Evolutionary conservation across 2,329 filamentous ascomycete genomes (phyloP), one percentile per base, ranked within the genome.

Genomic region (Arthroderma sp.): DNA sequence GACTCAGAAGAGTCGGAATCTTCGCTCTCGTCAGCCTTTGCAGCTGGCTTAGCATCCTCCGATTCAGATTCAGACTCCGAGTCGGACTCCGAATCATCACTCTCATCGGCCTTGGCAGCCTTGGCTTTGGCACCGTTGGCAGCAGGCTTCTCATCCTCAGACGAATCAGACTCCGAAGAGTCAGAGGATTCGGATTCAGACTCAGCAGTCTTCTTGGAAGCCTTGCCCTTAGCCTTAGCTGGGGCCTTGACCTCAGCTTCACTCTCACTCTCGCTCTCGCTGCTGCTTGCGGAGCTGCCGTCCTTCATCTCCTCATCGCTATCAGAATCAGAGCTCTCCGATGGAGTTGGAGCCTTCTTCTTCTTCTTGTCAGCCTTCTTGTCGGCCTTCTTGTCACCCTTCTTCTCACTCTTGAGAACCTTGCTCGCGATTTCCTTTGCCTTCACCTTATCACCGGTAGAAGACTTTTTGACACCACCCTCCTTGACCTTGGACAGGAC

Each of bases 401-500:
- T 45, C 29, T 49, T 44, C 10, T 48, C 50, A 3, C 53, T 53
- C 30, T 51, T 47, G 3, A 44, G 53, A 8, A 29, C 42, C 15
- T 22, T 22, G 15, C 15, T 22, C 15, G 15, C 15, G 37, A 48
- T 42, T 50, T 61, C 61, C 52, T 63, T 65, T 46, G 53, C 45
- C 38, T 51, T 54, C 6, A 57, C 55, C 53, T 63, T 62, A 31
- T 61, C 57, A 46, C 60, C 63, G 56, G 67, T 57, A 43, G 67
- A 58, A 37, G 63, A 52, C 60, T 71, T 71, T 52, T 61, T 60
- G 45, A 71, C 61, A 49, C 61, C 66, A 47, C 61, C 60, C 51
- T 64, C 61, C 61, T 71, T 71, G 55, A 69, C 68, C 59, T 70
- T 70, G 58, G 54, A 61, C 52, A 70, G 48, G 53, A 61, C 54